These are phyloP conservation scores for Obelidium mucronatum DNA, from an alignment of 192 early-diverging fungal genomes.

Conservation along the genomic window DNA sequence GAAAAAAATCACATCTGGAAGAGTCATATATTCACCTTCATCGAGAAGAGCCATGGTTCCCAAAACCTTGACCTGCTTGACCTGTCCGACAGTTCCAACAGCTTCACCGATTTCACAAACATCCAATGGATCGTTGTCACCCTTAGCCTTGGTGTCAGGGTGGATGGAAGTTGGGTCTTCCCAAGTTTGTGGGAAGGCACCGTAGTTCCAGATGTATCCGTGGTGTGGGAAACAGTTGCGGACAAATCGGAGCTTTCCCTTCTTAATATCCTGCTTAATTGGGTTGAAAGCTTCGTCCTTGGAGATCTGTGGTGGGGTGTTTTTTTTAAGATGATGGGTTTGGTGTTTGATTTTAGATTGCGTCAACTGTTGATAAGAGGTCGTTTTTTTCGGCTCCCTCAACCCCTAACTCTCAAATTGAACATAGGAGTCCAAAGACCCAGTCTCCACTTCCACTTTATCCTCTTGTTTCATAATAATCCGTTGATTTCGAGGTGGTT, in stretches of 20 bases:
- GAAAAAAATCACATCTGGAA: too few species aligned
- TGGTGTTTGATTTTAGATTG: too few species aligned
- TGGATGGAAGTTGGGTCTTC: slow-evolving; percentile 92
- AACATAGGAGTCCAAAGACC: too few species aligned
- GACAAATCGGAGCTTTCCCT: slow-evolving; percentile 98
- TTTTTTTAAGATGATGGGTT: too few species aligned
- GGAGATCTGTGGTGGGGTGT: slow-evolving; percentile 75
- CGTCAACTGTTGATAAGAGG: too few species aligned
- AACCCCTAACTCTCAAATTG: too few species aligned
- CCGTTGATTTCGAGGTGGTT: too few species aligned
- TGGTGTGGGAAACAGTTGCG: slow-evolving; percentile 99
- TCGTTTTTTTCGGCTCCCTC: too few species aligned
- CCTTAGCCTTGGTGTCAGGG: slow-evolving; percentile 93
- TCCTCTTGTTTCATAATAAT: too few species aligned
- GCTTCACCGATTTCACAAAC: slow-evolving; percentile 98
- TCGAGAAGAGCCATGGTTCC: slow-evolving; percentile 99
- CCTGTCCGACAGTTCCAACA: slow-evolving; percentile 89
- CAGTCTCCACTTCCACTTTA: too few species aligned
- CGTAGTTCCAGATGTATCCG: slow-evolving; percentile 99
- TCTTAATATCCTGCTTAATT: slow-evolving; percentile 99
- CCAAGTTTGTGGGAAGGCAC: slow-evolving; percentile 99
- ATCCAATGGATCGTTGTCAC: slow-evolving; percentile 98
- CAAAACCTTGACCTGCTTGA: slow-evolving; percentile 99
- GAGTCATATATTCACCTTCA: slow-evolving; percentile 66
- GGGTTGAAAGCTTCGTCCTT: slow-evolving; percentile 98